Conservation (phyloP, 2,329 filamentous ascomycete species). For the Penicillium concentricum region DNA sequence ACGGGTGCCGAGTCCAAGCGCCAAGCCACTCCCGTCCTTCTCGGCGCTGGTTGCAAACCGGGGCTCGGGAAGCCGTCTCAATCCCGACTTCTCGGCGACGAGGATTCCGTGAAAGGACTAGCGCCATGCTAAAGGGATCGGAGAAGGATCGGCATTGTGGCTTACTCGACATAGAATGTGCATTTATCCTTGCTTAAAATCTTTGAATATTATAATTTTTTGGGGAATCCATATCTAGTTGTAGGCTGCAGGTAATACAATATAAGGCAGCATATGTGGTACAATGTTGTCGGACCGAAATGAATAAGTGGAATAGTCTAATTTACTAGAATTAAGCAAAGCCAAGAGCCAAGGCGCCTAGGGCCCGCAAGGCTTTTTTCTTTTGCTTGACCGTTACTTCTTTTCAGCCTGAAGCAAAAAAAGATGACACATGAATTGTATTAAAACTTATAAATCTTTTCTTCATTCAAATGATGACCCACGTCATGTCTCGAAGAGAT, state of each 20-base stretch:
- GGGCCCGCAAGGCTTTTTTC: neutral
- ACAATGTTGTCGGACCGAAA: neutral
- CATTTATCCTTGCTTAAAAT: conserved; percentile 2
- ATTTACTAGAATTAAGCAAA: neutral
- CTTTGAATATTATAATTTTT: neutral
- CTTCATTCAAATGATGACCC: neutral
- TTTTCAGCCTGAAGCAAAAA: conserved; percentile 1
- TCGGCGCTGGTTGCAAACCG: conserved; percentile 2
- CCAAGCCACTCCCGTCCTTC: conserved; percentile 2
- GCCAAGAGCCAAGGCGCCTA: conserved; percentile 3
- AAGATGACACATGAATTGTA: neutral
- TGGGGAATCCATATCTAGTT: neutral
- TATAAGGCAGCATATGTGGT: neutral
- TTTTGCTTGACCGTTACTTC: neutral
- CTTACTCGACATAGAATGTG: conserved; percentile 2
- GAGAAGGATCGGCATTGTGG: neutral
- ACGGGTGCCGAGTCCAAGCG: neutral
- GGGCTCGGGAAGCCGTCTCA: conserved; percentile 7
- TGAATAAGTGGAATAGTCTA: neutral
- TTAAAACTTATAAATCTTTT: neutral
- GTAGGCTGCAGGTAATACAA: neutral
- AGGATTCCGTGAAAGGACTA: neutral
- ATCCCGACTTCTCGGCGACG: conserved; percentile 4
- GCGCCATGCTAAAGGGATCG: neutral
- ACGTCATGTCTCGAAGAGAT: conserved; percentile 1